Percentiles rank a stretch among this genome's conserved stretches.
phyloP scores from a whole-genome alignment of 768 basidiomycete genomes.

The Lactarius psammicola region DNA sequence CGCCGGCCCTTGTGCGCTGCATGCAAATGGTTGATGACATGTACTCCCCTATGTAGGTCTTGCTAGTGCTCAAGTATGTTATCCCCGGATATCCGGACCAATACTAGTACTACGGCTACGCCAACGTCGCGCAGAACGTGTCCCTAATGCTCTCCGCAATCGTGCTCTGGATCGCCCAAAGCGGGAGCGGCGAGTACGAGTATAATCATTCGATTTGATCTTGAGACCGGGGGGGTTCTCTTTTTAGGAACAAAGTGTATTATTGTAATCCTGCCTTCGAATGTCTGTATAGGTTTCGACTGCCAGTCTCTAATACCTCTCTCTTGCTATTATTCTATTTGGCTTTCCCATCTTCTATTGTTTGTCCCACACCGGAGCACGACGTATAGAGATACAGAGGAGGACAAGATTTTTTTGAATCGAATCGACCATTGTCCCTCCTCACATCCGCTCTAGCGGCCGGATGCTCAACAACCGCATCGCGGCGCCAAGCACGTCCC shows the following conservation, averaged over 20 bases:
- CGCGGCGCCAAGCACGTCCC: conserved; percentile 84
- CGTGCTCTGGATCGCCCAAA: conserved; percentile 92
- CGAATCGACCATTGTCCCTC: not conserved
- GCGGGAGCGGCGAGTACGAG: conserved; percentile 82
- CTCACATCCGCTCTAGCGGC: conserved; percentile 90
- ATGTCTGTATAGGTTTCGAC: conserved; percentile 6
- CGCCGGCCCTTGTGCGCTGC: conserved; percentile 86
- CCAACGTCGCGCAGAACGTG: conserved; percentile 93
- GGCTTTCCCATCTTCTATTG: not conserved
- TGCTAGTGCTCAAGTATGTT: conserved; percentile 89
- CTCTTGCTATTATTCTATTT: not conserved
- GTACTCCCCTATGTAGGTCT: conserved; percentile 62
- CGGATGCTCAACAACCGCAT: conserved; percentile 87
- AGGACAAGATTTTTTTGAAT: too few relatives aligned
- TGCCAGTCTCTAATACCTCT: conserved; percentile 6
- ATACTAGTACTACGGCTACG: conserved; percentile 89
- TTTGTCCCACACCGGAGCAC: not conserved
- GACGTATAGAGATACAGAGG: not conserved
- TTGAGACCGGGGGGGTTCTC: not conserved
- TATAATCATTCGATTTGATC: conserved; percentile 70
- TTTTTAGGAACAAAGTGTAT: conserved; percentile 3
- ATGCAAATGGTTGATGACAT: not conserved
- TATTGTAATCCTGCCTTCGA: conserved; percentile 2
- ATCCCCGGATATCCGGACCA: conserved; percentile 67
- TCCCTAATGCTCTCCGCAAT: conserved; percentile 81